These are phyloP conservation scores for Trametopsis cervina DNA, from an alignment of 768 basidiomycete species.

Conservation along the genomic window DNA sequence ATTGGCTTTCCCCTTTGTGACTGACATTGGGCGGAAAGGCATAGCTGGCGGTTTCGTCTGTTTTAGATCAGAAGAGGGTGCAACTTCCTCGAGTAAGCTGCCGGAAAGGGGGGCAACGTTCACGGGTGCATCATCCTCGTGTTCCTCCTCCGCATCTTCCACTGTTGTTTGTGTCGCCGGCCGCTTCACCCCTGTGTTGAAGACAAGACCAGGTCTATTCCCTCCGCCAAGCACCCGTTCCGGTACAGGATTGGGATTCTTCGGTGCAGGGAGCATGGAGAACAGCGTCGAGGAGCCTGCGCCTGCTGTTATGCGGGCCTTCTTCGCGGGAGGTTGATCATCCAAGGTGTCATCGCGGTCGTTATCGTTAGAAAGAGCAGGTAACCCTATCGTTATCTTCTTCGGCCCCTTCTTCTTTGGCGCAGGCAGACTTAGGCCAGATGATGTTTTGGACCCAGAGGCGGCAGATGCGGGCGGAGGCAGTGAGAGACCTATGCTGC, in stretches of 20 bases:
- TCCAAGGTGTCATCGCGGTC: slow-evolving; percentile 33
- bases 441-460: slow-evolving; percentile 15
- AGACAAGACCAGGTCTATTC: slow-evolving; percentile 53
- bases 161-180: slow-evolving; percentile 14
- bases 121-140: slow-evolving; percentile 9
- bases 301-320: slow-evolving; percentile 40
- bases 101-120: slow-evolving; percentile 7
- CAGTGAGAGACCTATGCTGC: slow-evolving; percentile 29
- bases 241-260: slow-evolving; percentile 42
- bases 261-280: slow-evolving; percentile 72
- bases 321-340: slow-evolving; percentile 49
- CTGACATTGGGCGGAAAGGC: slow-evolving; percentile 51
- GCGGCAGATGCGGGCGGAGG: slow-evolving; percentile 25
- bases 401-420: slow-evolving; percentile 48
- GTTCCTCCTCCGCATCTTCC: slow-evolving; percentile 19
- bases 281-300: slow-evolving; percentile 60
- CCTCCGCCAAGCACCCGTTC: slow-evolving; percentile 63
- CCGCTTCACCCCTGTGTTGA: slow-evolving; percentile 31
- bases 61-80: slow-evolving; percentile 2
- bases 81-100: slow-evolving; percentile 12
- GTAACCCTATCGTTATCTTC: slow-evolving; percentile 55
- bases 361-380: slow-evolving; percentile 33
- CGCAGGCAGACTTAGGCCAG: slow-evolving; percentile 27
- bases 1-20: slow-evolving; percentile 55
- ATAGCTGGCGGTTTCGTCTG: slow-evolving; percentile 15